Base-by-base conservation (phyloP, 257 asterid species). In the Petunia secreta region DNA sequence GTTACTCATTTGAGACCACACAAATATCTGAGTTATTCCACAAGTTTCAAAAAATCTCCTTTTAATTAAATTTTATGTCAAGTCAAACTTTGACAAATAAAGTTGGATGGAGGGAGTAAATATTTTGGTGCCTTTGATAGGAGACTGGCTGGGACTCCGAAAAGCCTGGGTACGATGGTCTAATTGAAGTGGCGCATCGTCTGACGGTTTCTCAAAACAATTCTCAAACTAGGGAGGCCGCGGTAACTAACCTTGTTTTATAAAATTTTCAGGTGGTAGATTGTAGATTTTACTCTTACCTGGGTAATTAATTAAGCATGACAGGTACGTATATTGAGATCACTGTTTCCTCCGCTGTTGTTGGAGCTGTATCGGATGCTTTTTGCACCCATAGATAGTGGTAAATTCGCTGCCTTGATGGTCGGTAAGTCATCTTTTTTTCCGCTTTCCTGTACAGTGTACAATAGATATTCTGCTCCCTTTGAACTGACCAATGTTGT, bases 131-230 rank as follows among this genome's bases (percentile, higher is more conserved):
- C 25, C 25, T 80, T 80, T 75, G 58, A 43, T 85, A 94, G 95
- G 96, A 89, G 79, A 85, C 89, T 68, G 93, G 94, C 53, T 94
- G 98, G 98, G 97, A 94, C 69, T 94, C 98, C 9, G 91, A 86
- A 3, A 92, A 87, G 84, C 91, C 95, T 36, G 97, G 97, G 63
- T 94, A 92, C 59, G 95, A 90, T 38, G 97, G 97, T 80, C 87
- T 94, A 48, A 91, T 94, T 63, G 98, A 92, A 77, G 90, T 87
- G 15, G 97, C 98, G 14, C 93, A 90, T 82, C 91, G 91, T 67
- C 85, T 94, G 63, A 86, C 90, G 88, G 81, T 89, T 37, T 95
- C 92, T 75, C 88, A 96, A 75, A 85, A 92, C 87, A 92, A 91
- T 81, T 80, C 94, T 8, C 90, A 91, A 84, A 93, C 98, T 73